These are phyloP conservation scores for Bifiguratus adelaidae DNA, from an alignment of 192 early-diverging fungal species.

Conservation along the genomic window DNA sequence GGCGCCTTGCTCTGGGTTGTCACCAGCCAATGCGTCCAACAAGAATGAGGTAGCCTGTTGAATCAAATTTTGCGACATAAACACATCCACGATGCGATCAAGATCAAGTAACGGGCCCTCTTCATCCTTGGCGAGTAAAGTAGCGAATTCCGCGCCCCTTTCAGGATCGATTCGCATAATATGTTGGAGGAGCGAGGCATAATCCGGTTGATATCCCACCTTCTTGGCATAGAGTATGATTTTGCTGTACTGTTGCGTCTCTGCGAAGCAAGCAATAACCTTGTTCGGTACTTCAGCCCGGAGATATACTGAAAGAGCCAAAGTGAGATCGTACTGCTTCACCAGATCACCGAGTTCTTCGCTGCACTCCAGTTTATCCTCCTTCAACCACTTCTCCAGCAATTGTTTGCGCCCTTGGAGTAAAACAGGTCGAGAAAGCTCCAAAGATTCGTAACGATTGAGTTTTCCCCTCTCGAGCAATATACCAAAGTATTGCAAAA, in stretches of 20 bases:
- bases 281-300: conserved; percentile 91
- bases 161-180: conserved; percentile 88
- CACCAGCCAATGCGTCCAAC: conserved; percentile 90
- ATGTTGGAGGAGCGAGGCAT: conserved; percentile 78
- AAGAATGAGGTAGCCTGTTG: conserved; percentile 97
- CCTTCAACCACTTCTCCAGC: conserved; percentile 97
- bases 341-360: conserved; percentile 98
- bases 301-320: conserved; percentile 91
- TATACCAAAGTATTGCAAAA: conserved; percentile 96
- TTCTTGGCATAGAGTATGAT: conserved; percentile 93
- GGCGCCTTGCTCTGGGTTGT: conserved; percentile 82
- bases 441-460: conserved; percentile 92
- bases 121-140: conserved; percentile 75
- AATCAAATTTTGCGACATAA: conserved; percentile 83
- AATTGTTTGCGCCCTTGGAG: conserved; percentile 84
- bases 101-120: conserved; percentile 70
- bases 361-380: conserved; percentile 97
- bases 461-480: conserved; percentile 89
- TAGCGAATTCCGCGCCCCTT: conserved; percentile 90
- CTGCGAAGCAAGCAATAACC: conserved; percentile 93
- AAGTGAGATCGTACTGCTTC: conserved; percentile 78
- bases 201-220: conserved; percentile 90
- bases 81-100: conserved; percentile 88
- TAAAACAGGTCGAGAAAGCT: conserved; percentile 86
- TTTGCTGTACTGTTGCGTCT: conserved; percentile 92